These are phyloP conservation scores for Trametes polyzona DNA, from an alignment of 1,284 basidiomycete species.

Conservation along the genomic window DNA sequence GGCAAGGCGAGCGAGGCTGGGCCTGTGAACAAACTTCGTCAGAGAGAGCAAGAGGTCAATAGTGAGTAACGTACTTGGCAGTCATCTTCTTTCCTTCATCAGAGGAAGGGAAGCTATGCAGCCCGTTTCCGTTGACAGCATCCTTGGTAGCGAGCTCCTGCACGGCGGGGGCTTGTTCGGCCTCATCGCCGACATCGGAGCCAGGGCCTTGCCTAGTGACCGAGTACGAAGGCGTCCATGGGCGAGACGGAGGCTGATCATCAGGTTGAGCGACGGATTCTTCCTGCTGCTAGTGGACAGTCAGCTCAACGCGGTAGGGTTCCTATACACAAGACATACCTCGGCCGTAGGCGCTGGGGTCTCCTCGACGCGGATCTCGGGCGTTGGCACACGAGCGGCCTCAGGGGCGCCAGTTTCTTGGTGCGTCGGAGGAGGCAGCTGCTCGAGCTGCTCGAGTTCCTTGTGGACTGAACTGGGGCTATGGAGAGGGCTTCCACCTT, in stretches of 20 bases:
- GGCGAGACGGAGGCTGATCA: slow-evolving; percentile 20
- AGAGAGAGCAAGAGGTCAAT: not conserved
- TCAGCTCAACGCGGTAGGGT: not conserved
- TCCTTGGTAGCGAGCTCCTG: slow-evolving; percentile 4
- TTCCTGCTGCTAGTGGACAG: not conserved
- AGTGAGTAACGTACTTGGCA: slow-evolving; percentile 36
- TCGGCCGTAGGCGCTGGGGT: not conserved
- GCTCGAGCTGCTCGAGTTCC: slow-evolving; percentile 19
- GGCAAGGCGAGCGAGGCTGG: slow-evolving; percentile 33
- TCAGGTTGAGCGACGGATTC: not conserved
- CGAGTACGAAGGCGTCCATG: slow-evolving; percentile 35
- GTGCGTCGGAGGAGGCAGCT: slow-evolving; percentile 6
- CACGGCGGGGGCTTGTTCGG: not conserved
- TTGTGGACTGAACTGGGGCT: slow-evolving; percentile 9
- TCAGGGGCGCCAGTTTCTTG: not conserved
- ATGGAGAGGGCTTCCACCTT: slow-evolving; percentile 33
- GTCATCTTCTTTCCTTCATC: slow-evolving; percentile 28
- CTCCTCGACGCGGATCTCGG: slow-evolving; percentile 19
- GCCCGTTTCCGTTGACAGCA: slow-evolving; percentile 11
- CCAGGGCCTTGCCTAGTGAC: slow-evolving; percentile 39
- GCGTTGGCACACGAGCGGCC: not conserved
- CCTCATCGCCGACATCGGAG: slow-evolving; percentile 19
- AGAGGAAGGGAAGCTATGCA: slow-evolving; percentile 34
- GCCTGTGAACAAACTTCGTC: slow-evolving; percentile 22
- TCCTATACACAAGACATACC: not conserved